Evolutionary conservation across 2,329 filamentous ascomycete species (phyloP), one percentile per base, ranked within the genome.

Genomic region (Fusarium nelsonii): DNA sequence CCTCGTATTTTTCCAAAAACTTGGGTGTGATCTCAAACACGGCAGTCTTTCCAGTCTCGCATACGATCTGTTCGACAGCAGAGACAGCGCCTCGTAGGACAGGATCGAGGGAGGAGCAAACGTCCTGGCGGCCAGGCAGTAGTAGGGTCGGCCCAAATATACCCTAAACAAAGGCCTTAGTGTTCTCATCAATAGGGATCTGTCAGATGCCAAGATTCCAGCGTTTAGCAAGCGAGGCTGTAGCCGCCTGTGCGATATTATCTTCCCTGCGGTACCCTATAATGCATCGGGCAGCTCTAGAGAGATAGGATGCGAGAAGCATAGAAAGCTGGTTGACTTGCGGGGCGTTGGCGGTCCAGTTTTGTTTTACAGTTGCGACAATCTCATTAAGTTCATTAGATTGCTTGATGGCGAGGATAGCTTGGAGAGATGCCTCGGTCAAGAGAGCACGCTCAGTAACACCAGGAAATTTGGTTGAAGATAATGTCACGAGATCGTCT

Each of bases 401-500:
- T 6, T 70, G 53, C 10, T 70, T 48, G 1, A 68, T 61, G 1
- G 67, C 64, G 1, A 71, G 15, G 1, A 71, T 54, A 18, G 64
- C 64, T 4, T 71, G 60, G 0, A 70, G 48, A 34, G 67, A 59
- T 0, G 64, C 67, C 4, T 70, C 64, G 2, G 69, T 58, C 6
- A 58, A 49, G 1, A 58, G 49, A 3, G 39, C 39, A 2, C 16
- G 32, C 16, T 58, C 55, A 4, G 55, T 5, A 2, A 58, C 33
- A 8, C 55, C 32, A 1, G 28, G 2, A 4, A 59, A 40, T 10
- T 59, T 32, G 20, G 8, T 32, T 8, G 9, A 78, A 74, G 34
- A 73, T 69, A 9, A 77, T 51, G 11, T 78, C 74, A 6, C 58
- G 60, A 4, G 39, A 44, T 4, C 68, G 68, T 23, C 68, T 70